These are phyloP conservation scores for Pythium graminicola DNA, from an alignment of 352 stramenopile species.

Conservation along the genomic window DNA sequence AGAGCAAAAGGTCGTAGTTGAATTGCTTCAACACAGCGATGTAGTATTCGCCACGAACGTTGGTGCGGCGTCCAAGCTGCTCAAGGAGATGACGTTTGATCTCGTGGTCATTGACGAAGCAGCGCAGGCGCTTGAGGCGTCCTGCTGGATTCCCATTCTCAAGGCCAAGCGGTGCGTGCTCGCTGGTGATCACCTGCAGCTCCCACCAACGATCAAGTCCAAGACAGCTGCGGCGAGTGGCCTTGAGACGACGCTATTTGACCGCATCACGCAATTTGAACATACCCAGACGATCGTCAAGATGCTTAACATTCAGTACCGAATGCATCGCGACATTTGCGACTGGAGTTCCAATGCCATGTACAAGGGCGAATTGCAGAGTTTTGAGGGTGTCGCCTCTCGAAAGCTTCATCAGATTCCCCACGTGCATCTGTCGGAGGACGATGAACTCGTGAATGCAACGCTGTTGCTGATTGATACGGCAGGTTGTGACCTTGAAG, in stretches of 20 bases:
- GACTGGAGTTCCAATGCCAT: slow-evolving; percentile 93
- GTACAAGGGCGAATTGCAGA: slow-evolving; percentile 87
- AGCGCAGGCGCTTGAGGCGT: slow-evolving; percentile 94
- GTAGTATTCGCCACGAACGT: slow-evolving; percentile 97
- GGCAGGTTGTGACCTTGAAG: slow-evolving; percentile 88
- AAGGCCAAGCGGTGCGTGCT: slow-evolving; percentile 86
- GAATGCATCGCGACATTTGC: slow-evolving; percentile 95
- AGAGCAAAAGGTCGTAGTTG: slow-evolving; percentile 90
- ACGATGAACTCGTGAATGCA: slow-evolving; percentile 59
- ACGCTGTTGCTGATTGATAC: slow-evolving; percentile 93
- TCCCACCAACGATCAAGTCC: slow-evolving; percentile 96
- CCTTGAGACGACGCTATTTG: slow-evolving; percentile 94
- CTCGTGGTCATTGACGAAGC: slow-evolving; percentile 96
- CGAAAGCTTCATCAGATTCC: slow-evolving; percentile 77
- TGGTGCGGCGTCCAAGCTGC: slow-evolving; percentile 86
- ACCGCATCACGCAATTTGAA: slow-evolving; percentile 83
- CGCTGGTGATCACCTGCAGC: slow-evolving; percentile 94
- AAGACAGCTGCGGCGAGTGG: slow-evolving; percentile 62
- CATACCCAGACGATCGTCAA: slow-evolving; percentile 54
- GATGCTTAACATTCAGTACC: slow-evolving; percentile 96
- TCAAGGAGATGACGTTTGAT: slow-evolving; percentile 91
- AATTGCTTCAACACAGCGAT: slow-evolving; percentile 89
- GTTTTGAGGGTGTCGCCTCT: slow-evolving; percentile 67
- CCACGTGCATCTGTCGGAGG: slow-evolving; percentile 45
- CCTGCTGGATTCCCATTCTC: slow-evolving; percentile 96